Evolutionary conservation across 306 rosid species (phyloP), one percentile per base, ranked within the genome.

Genomic region (Quercus alba): DNA sequence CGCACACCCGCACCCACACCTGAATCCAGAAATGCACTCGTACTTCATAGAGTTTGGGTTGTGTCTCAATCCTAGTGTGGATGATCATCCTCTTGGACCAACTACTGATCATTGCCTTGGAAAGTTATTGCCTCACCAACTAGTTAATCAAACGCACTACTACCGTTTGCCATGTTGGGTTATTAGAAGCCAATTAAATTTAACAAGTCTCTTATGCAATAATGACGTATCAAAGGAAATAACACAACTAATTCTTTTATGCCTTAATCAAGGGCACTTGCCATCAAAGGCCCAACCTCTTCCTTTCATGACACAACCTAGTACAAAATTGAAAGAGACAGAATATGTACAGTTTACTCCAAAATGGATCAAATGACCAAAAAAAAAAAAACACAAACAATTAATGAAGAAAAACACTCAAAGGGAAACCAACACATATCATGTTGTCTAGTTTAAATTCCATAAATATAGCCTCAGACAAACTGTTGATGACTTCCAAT

Each of bases 381-480:
- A 84, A 77, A 61, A 26, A 26, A 26, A 26, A 26, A 25, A 26
- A 26, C 0, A 26, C 3, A 14, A 61, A 35, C 11, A 72, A 72
- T 57, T 77, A 72, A 62, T 44, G 74, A 77, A 64, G 77, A 62
- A 69, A 61, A 72, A 77, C 82, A 80, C 78, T 41, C 55, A 61
- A 67, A 79, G 73, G 79, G 56, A 84, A 84, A 51, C 68, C 44
- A 20, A 75, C 75, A 79, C 52, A 72, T 78, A 74, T 77, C 77
- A 70, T 67, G 78, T 77, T 76, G 77, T 82, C 84, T 81, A 56
- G n/a, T 30, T 67, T 30, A 64, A 72, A 71, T 63, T 75, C 64
- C 73, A 80, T 77, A 80, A 62, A 84, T 79, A 82, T 62, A 84
- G 83, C 81, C 81, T 76, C 83, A 73, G 68, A 81, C 72, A 78